A percentile compares a stretch with the other conserved stretches of the same genome.
These are phyloP conservation scores for Persicaria tinctoria DNA, from an alignment of 148 eudicot species.

Conservation along the genomic window DNA sequence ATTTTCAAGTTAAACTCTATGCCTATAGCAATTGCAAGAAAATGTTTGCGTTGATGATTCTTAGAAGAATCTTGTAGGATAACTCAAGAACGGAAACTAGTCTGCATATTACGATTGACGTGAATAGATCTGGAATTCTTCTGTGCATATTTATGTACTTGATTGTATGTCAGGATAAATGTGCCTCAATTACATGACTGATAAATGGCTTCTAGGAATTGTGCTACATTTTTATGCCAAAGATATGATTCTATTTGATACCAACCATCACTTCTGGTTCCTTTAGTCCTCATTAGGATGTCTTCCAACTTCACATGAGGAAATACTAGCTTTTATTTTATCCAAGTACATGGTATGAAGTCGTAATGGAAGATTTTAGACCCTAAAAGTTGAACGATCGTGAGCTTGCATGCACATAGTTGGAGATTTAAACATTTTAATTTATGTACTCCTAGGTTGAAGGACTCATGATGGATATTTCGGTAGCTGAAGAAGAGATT, in stretches of 20 bases:
- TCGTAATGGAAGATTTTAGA: not conserved
- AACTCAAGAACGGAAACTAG: not conserved
- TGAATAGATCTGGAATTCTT: not conserved
- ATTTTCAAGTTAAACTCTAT: not conserved
- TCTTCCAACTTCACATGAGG: not conserved
- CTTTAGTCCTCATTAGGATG: not conserved
- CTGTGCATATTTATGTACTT: not conserved
- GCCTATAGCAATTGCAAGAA: too few relatives aligned
- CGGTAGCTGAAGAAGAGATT: too few relatives aligned
- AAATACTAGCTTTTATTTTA: not conserved
- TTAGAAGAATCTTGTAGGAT: not conserved
- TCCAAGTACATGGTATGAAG: not conserved
- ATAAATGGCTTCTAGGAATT: not conserved
- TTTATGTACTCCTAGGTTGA: too few relatives aligned
- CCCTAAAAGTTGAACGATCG: not conserved
- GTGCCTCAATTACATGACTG: not conserved
- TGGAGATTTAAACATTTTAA: too few relatives aligned
- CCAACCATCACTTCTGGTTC: not conserved
- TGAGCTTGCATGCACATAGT: too few relatives aligned
- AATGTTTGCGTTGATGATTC: not conserved
- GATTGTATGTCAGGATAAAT: not conserved
- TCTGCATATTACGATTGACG: not conserved
- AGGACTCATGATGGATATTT: too few relatives aligned
- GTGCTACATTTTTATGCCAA: not conserved
- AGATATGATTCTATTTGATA: not conserved